Evolutionary conservation across 306 rosid species (phyloP).

Genomic region (Fragaria vesca): DNA sequence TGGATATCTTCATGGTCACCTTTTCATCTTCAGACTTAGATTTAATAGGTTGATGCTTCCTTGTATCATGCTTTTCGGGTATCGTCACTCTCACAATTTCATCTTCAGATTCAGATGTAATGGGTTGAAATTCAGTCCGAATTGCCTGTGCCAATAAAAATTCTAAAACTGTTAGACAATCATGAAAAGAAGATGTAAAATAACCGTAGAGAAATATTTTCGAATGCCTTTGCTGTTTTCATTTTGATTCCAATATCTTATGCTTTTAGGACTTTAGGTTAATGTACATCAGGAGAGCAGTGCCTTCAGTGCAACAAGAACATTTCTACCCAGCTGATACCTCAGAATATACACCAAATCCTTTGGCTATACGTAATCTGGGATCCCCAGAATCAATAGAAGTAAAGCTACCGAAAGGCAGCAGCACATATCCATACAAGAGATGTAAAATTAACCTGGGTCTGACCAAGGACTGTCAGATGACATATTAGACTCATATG

Average conservation of each 20-base stretch:
- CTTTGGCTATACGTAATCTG: neutral
- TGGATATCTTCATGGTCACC: slow-evolving; percentile 36
- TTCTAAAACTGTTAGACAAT: slow-evolving; percentile 7
- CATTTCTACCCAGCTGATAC: neutral
- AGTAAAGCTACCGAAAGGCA: neutral
- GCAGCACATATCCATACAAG: neutral
- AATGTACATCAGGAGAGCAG: neutral
- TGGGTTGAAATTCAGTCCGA: slow-evolving; percentile 44
- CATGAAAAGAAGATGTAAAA: neutral
- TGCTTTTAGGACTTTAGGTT: neutral
- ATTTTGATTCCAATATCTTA: neutral
- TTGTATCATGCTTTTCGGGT: slow-evolving; percentile 50
- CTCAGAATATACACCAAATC: neutral
- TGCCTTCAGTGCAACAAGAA: neutral
- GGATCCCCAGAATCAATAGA: neutral
- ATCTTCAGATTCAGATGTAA: slow-evolving; percentile 55
- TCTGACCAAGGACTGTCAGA: neutral
- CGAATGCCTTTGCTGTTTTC: neutral
- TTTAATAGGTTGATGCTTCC: slow-evolving; percentile 53
- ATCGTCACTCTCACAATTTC: slow-evolving; percentile 40
- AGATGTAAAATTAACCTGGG: neutral
- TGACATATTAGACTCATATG: neutral
- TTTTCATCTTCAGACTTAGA: slow-evolving; percentile 44
- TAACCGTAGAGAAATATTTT: neutral
- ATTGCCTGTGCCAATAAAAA: slow-evolving; percentile 34